These are phyloP conservation scores for Gelatoporia subvermispora DNA, from an alignment of 768 basidiomycete species.

Conservation along the genomic window DNA sequence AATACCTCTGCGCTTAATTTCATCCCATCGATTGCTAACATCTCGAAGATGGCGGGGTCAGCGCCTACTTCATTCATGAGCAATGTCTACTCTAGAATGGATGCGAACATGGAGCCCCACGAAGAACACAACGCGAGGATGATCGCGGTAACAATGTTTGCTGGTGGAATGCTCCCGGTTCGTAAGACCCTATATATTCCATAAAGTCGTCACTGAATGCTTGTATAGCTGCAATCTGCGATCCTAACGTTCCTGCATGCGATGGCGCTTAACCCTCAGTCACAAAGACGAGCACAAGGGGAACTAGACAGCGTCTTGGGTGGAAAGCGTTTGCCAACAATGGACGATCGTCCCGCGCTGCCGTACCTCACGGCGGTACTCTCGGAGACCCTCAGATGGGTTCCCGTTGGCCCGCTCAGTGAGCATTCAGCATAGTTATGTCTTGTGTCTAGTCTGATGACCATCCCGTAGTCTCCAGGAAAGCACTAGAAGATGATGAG, in stretches of 20 bases:
- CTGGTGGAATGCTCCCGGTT: conserved; percentile 14
- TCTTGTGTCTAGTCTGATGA: background rate
- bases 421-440: background rate
- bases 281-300: conserved; percentile 16
- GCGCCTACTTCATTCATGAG: background rate
- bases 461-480: conserved; percentile 7
- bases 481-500: conserved; percentile 15
- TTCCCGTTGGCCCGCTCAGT: conserved; percentile 15
- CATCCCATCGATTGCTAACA: background rate
- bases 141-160: conserved; percentile 17
- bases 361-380: conserved; percentile 15
- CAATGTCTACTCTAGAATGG: background rate
- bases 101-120: background rate
- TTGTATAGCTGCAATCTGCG: conserved; percentile 11
- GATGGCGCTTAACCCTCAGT: conserved; percentile 15
- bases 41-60: background rate
- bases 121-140: conserved; percentile 11
- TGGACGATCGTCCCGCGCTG: conserved; percentile 6
- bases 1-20: background rate
- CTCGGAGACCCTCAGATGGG: conserved; percentile 18
- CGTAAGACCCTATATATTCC: too few species aligned
- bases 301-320: conserved; percentile 13
- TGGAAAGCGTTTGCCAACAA: conserved; percentile 10
- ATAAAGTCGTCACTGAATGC: background rate
- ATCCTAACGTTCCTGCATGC: conserved; percentile 15